Percentiles rank a stretch among this genome's conserved stretches.
These are phyloP conservation scores for Aspergillus piperis DNA, from an alignment of 2,329 filamentous ascomycete genomes.

Conservation along the genomic window DNA sequence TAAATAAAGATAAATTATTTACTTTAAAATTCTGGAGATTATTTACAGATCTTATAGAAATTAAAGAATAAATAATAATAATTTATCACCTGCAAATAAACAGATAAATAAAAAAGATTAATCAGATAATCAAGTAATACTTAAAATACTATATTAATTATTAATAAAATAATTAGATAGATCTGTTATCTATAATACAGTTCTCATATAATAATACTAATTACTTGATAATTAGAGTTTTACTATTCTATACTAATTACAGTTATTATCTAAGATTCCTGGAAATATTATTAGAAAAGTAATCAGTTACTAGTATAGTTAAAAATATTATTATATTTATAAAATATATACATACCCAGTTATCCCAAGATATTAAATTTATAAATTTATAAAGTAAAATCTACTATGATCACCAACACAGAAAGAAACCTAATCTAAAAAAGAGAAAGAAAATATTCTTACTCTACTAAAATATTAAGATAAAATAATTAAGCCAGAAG, in stretches of 20 bases:
- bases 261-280: background rate
- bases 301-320: background rate
- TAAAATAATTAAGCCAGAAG: too few relatives aligned
- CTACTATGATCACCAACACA: too few relatives aligned
- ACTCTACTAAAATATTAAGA: too few relatives aligned
- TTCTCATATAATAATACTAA: background rate
- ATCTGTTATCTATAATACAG: background rate
- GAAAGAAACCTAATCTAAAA: too few relatives aligned
- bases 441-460: too few relatives aligned
- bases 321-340: background rate
- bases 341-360: too few relatives aligned
- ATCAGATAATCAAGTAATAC: background rate
- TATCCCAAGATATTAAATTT: too few relatives aligned
- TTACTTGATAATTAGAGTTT: background rate
- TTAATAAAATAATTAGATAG: background rate
- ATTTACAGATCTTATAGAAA: too few relatives aligned
- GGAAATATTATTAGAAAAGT: background rate
- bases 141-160: background rate
- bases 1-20: background rate
- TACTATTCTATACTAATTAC: background rate
- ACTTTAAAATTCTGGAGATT: background rate
- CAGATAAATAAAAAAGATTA: background rate
- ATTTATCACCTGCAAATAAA: background rate
- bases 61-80: background rate
- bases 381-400: too few relatives aligned